Evolutionary conservation across 169 alveolate species (phyloP).

Genomic region (Cyclospora cayetanensis): DNA sequence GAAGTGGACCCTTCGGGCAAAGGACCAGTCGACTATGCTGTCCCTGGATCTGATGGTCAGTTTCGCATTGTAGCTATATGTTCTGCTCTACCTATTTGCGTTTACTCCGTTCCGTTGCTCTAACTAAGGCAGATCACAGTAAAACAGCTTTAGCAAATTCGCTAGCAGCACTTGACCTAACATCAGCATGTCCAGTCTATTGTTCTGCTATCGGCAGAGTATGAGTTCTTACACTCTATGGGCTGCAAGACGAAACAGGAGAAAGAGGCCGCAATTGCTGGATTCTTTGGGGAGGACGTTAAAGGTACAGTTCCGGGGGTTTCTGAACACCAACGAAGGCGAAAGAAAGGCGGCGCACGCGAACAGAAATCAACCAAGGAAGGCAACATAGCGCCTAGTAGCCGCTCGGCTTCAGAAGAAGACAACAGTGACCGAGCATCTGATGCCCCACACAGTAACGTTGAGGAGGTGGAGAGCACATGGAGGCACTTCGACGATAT

Average conservation of each 20-base stretch:
- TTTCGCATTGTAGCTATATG: background rate
- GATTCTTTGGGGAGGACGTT: constrained; percentile 64
- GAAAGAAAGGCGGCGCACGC: constrained; percentile 46
- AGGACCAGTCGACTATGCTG: constrained; percentile 63
- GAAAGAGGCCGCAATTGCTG: constrained; percentile 62
- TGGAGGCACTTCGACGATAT: constrained; percentile 63
- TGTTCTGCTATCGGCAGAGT: constrained; percentile 26
- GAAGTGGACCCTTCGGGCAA: constrained; percentile 61
- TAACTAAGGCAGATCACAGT: too few relatives aligned
- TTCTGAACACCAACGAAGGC: constrained; percentile 57
- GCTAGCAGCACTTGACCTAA: too few relatives aligned
- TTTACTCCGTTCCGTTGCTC: too few relatives aligned
- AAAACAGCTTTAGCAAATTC: too few relatives aligned
- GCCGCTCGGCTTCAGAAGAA: constrained; percentile 27
- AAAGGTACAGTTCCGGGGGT: constrained; percentile 57
- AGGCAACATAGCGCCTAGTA: background rate
- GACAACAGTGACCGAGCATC: background rate
- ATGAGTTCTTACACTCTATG: constrained; percentile 66
- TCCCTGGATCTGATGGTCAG: constrained; percentile 59
- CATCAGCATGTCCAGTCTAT: background rate
- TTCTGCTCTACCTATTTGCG: too few relatives aligned
- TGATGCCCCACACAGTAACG: background rate
- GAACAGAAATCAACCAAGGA: background rate
- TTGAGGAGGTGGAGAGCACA: background rate
- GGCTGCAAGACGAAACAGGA: constrained; percentile 68